Evolutionary conservation across 1,284 basidiomycete genomes (phyloP), one percentile per base, ranked within the genome.

Genomic region (Melampsora larici-populina): DNA sequence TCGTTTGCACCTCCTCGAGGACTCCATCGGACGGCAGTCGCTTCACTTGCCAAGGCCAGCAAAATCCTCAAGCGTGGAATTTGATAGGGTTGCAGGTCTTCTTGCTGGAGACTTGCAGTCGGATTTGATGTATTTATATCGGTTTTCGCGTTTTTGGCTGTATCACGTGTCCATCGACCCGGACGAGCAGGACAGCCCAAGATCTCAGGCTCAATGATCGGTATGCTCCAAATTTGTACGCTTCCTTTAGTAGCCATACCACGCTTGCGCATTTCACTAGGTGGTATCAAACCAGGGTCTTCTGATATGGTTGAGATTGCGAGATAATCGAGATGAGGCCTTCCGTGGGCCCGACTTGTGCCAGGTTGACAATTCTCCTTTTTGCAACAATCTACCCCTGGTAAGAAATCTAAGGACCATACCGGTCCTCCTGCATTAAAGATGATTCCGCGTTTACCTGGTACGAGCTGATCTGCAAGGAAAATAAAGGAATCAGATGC

Each of bases 391-490:
- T 87, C 85, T 78, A 90, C 87, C 24, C 90, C 89, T 0, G 94
- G 93, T 82, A 92, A 93, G 93, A 94, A 97, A 81, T 94, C 92
- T 24, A 95, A 82, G 0, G 89, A 91, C 90, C 91, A 93, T 18
- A 92, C 90, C 0, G 92, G 91, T 2, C 90, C 90, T 1, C 94
- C 94, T 0, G 91, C 90, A 79, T 90, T 91, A 84, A 96, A 90
- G 0, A 93, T 85, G 79, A 90, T 87, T 0, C 89, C 86, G 40
- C 86, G 81, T 63, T 82, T 82, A n/a, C 78, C 36, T 2, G 81
- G 79, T 6, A 82, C 24, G 49, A 79, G 78, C 15, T 80, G 46
- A 51, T 81, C 83, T 83, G 48, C 17, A 29, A 33, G 55, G 31
- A 68, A 68, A 68, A 68, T 24, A 29, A 68, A 48, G 24, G 8